Evolutionary conservation across 352 stramenopile genomes (phyloP), one percentile per base, ranked within the genome.

Genomic region (Pythium apleroticum): DNA sequence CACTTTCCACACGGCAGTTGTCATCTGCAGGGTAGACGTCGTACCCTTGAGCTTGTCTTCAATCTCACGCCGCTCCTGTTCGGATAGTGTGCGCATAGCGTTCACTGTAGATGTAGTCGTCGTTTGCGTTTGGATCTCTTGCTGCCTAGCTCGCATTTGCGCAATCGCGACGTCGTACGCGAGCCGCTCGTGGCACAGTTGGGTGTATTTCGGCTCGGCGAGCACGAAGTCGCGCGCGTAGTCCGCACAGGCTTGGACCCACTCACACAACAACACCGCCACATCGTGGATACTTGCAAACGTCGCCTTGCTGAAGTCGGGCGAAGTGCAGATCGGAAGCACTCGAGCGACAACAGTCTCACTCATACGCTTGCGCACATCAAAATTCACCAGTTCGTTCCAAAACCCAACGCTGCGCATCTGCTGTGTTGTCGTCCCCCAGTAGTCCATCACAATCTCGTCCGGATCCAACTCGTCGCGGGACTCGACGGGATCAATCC

Each of bases 371-470:
- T 41, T 52, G 0, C 71, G 68, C 12, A 88, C 72, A 14, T 90
- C 74, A 66, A 86, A 90, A 9, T 55, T 54, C 5, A 67, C 56
- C 1, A 90, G 41, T 11, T 66, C 72, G 10, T 76, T 35, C 83
- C 83, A 91, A 28, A 91, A 90, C 3, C n/a, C 62, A 3, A 55
- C 28, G 0, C 62, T 76, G 20, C 73, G 68, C 66, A 88, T 73
- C 15, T 62, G 60, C 3, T 55, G 7, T 2, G 72, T 75, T 6
- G 77, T 49, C 9, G 74, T 83, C 27, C 83, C 56, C 81, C 83
- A 90, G 45, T 92, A 93, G 52, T 92, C 78, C 73, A 90, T 86
- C 28, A 91, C 72, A 15, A 88, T 73, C 52, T 91, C 84, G 17
- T 92, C 84, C 4, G 78, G 77, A 53, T 93, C 82, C 55, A 89